Evolutionary conservation across 148 eudicot species (phyloP).

Genomic region (Rheum nobile): DNA sequence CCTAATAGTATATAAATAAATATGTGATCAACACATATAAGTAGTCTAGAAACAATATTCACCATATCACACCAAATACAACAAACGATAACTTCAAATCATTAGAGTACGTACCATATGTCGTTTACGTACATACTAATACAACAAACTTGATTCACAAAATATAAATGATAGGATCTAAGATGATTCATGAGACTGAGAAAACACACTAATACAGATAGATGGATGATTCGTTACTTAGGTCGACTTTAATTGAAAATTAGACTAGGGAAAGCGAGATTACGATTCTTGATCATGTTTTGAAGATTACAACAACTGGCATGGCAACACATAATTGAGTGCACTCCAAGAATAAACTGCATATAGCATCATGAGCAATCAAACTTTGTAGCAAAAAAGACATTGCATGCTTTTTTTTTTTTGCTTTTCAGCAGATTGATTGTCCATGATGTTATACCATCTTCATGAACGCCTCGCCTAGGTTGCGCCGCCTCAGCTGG

Average conservation of each 20-base stretch:
- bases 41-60: no score
- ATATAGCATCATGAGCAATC: constrained; percentile 94
- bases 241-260: neutral
- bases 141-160: neutral
- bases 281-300: neutral
- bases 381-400: constrained; percentile 32
- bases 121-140: neutral
- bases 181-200: neutral
- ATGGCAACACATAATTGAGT: constrained; percentile 1
- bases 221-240: neutral
- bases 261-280: neutral
- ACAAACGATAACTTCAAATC: neutral
- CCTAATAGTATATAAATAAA: no score
- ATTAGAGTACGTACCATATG: neutral
- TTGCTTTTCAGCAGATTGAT: constrained; percentile 48
- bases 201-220: neutral
- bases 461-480: neutral
- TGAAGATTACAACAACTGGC: constrained; percentile 2
- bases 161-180: neutral
- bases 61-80: neutral
- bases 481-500: neutral
- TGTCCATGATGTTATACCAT: constrained; percentile 87
- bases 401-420: neutral
- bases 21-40: neutral
- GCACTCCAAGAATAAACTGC: constrained; percentile 1